A percentile compares a stretch with the other conserved stretches of the same genome.
Conservation (phyloP, 1,284 basidiomycete species). For the Ustilago cynodontis region DNA sequence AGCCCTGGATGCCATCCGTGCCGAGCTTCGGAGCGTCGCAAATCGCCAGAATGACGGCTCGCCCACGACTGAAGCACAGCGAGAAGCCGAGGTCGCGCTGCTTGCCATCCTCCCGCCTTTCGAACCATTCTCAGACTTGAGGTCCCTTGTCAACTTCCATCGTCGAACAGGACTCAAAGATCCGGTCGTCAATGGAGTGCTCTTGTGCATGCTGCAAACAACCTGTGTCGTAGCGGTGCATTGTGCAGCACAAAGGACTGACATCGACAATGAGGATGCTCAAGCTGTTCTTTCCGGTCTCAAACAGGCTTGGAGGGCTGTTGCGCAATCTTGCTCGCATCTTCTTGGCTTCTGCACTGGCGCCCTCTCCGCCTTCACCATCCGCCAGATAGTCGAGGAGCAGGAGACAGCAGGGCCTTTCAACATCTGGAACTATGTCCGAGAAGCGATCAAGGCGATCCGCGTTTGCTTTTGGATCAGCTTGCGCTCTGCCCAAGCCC, state of each 20-base stretch:
- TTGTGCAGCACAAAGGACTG: conserved; percentile 5
- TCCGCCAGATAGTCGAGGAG: conserved; percentile 15
- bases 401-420: background rate
- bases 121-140: conserved; percentile 29
- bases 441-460: conserved; percentile 25
- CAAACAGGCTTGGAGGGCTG: conserved; percentile 22
- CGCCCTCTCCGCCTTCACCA: conserved; percentile 28
- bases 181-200: conserved; percentile 45
- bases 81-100: conserved; percentile 28
- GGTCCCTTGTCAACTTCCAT: conserved; percentile 29
- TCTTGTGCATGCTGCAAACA: conserved; percentile 43
- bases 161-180: conserved; percentile 26
- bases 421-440: conserved; percentile 31
- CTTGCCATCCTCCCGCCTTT: conserved; percentile 36
- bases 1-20: conserved; percentile 33
- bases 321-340: conserved; percentile 20
- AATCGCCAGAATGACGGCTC: background rate
- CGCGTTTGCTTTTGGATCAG: conserved; percentile 49
- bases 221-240: conserved; percentile 32
- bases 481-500: conserved; percentile 31
- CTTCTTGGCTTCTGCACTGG: conserved; percentile 50
- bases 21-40: conserved; percentile 36
- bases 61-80: background rate
- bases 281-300: background rate
- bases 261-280: background rate